Conservation (phyloP, 768 basidiomycete species). For the Boletus rubropictus region DNA sequence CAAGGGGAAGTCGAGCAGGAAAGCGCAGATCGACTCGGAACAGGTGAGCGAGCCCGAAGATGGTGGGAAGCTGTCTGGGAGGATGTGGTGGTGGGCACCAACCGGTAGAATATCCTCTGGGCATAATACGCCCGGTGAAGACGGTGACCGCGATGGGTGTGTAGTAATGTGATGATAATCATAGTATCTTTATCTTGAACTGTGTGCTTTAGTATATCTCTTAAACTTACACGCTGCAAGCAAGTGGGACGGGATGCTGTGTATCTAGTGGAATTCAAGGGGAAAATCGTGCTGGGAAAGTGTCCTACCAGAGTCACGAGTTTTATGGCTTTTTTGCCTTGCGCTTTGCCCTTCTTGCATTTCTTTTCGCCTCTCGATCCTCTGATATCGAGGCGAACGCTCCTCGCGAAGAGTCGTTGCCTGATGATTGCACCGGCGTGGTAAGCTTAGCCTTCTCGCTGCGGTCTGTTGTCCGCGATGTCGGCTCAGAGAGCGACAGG, state of each 20-base stretch:
- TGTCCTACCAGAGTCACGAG: constrained; percentile 10
- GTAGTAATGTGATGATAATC: constrained; percentile 50
- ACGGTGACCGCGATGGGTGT: constrained; percentile 55
- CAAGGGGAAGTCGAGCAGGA: constrained; percentile 49
- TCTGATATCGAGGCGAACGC: constrained; percentile 21
- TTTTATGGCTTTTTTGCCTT: constrained; percentile 26
- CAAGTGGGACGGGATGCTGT: constrained; percentile 10
- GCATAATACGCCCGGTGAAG: constrained; percentile 44
- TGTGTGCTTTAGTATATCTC: constrained; percentile 25
- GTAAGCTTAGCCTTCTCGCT: constrained; percentile 9
- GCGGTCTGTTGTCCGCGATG: not conserved
- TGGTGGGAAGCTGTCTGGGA: constrained; percentile 20
- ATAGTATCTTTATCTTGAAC: constrained; percentile 21
- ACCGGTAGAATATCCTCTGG: constrained; percentile 45
- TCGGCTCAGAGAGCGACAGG: not conserved
- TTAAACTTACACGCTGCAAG: constrained; percentile 14
- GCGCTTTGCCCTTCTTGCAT: constrained; percentile 33
- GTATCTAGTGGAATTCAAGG: constrained; percentile 7
- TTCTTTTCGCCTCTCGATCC: constrained; percentile 20
- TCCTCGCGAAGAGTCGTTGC: constrained; percentile 13
- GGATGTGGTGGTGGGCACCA: constrained; percentile 35
- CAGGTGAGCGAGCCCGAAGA: constrained; percentile 29
- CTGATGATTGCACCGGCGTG: not conserved
- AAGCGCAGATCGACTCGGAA: constrained; percentile 35
- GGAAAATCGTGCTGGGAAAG: not conserved